Evolutionary conservation across 2,329 filamentous ascomycete species (phyloP).

Genomic region (Lizonia empirigonia): DNA sequence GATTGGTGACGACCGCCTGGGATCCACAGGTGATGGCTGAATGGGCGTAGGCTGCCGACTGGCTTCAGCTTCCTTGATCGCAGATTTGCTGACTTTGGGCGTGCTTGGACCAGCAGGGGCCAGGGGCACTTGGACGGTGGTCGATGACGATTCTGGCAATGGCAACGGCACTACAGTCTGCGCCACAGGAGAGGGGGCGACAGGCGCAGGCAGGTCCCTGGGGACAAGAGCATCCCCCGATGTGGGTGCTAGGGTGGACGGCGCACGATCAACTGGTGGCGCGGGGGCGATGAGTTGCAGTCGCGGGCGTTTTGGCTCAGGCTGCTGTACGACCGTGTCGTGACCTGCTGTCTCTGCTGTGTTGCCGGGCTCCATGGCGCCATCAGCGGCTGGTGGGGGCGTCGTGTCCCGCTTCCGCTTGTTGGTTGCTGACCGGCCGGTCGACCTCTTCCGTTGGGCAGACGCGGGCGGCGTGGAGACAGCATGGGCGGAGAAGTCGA

Average conservation of each 20-base stretch:
- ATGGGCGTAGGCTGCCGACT: conserved; percentile 27
- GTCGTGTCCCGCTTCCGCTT: conserved; percentile 64
- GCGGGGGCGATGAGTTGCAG: conserved; percentile 25
- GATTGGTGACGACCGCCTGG: conserved; percentile 16
- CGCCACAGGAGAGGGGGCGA: conserved; percentile 20
- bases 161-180: conserved; percentile 22
- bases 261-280: not conserved
- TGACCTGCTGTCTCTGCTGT: conserved; percentile 35
- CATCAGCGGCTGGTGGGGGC: conserved; percentile 34
- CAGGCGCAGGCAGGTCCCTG: conserved; percentile 14
- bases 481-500: conserved; percentile 34
- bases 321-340: conserved; percentile 33
- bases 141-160: conserved; percentile 18
- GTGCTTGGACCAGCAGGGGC: conserved; percentile 52
- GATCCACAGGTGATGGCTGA: conserved; percentile 23
- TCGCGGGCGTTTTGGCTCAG: conserved; percentile 41
- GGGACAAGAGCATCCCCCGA: conserved; percentile 19
- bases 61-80: conserved; percentile 10
- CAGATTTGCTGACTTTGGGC: conserved; percentile 26
- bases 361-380: conserved; percentile 19
- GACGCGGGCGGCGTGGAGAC: conserved; percentile 24
- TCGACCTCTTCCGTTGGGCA: conserved; percentile 31
- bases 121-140: conserved; percentile 50
- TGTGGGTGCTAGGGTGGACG: conserved; percentile 14
- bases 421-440: conserved; percentile 36